Evolutionary conservation across 169 alveolate genomes (phyloP).

Genomic region (Plasmodium adleri): DNA sequence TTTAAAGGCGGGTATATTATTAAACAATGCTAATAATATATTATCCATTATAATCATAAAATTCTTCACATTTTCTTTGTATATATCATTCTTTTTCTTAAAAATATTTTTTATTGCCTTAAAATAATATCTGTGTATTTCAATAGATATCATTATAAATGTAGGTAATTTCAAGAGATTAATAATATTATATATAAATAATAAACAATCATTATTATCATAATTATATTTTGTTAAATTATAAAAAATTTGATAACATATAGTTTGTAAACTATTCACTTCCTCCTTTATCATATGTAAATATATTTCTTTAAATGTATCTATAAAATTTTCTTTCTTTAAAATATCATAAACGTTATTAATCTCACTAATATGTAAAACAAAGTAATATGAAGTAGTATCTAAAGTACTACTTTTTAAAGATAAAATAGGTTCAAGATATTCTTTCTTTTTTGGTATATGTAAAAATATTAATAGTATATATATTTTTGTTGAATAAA

Average conservation of each 20-base stretch:
- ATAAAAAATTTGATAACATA: constrained; percentile 47
- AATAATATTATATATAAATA: constrained; percentile 19
- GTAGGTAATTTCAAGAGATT: constrained; percentile 54
- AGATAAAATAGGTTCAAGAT: constrained; percentile 44
- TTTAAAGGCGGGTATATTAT: constrained; percentile 42
- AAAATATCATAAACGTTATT: constrained; percentile 64
- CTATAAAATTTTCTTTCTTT: constrained; percentile 46
- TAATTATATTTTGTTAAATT: constrained; percentile 42
- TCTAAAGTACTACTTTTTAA: constrained; percentile 1
- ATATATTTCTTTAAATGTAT: constrained; percentile 38
- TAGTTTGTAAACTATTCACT: constrained; percentile 22
- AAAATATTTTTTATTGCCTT: constrained; percentile 49
- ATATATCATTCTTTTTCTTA: constrained; percentile 34
- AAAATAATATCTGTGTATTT: constrained; percentile 59
- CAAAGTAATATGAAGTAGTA: constrained; percentile 19
- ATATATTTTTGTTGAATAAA: constrained; percentile 61
- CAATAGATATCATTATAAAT: constrained; percentile 52
- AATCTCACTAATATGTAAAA: constrained; percentile 70
- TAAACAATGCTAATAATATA: constrained; percentile 13
- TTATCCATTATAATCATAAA: constrained; percentile 40
- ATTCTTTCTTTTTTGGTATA: constrained; percentile 44
- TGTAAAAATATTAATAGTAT: constrained; percentile 50
- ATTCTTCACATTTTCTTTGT: constrained; percentile 18
- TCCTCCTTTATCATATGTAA: constrained; percentile 33
- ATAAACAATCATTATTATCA: constrained; percentile 32